Evolutionary conservation across 2,329 filamentous ascomycete genomes (phyloP), one percentile per base, ranked within the genome.

Genomic region (Penicillium sp.): DNA sequence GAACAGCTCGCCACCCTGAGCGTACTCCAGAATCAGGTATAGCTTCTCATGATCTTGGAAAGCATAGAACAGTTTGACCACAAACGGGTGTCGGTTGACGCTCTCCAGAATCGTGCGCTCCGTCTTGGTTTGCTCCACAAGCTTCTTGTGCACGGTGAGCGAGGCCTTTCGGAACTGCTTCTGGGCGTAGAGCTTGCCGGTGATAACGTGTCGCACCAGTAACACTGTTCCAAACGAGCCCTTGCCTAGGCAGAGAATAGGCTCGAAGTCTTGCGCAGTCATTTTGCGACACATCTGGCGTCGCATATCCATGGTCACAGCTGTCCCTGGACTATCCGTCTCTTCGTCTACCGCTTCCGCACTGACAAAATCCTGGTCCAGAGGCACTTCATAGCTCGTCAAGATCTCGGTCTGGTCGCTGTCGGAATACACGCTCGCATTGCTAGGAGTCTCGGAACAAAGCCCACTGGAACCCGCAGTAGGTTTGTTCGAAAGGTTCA

Each of bases 81-180:
- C 93, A 72, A 99, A 99, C 0, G 95, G 93, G 74, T 99, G 95
- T 33, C 93, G 86, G 76, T 96, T 98, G 74, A 99, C 91, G 58
- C 90, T 96, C 79, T 99, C 95, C 51, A 99, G 83, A 54, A 99
- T 96, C 67, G 89, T 88, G 49, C 95, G 90, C 79, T 99, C 95
- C 2, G 93, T 98, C 82, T 96, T 96, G 56, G 95, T 98, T 79
- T 98, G 95, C 78, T 98, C 93, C 50, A 99, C 87, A 31, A 98
- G 84, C 74, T 93, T 92, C 82, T 96, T 97, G 77, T 97, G 93
- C 39, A 99, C 91, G 1, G 93, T 91, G 52, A 99, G 81, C 9
- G 92, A 96, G 0, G 96, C 95, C 78, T 99, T 99, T 74, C 93
- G 95, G 78, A 99, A 95, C 76, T 98, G 93, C 80, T 99, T 99